These are phyloP conservation scores for Colletotrichum orchidophilum DNA, from an alignment of 2,329 filamentous ascomycete species.

Conservation along the genomic window DNA sequence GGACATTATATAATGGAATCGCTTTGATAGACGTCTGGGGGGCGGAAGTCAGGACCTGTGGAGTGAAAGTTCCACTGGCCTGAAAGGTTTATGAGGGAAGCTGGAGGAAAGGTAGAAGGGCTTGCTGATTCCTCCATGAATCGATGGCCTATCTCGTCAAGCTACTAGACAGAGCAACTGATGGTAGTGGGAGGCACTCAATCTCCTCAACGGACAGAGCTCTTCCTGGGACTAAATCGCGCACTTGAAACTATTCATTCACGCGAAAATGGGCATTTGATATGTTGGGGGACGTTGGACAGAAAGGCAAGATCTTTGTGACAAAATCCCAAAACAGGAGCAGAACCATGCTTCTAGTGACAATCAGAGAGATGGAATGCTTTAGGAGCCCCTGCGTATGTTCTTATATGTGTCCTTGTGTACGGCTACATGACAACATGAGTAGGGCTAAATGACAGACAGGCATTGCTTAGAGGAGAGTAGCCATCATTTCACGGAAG, in stretches of 20 bases:
- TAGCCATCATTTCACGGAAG: not conserved
- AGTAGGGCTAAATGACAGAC: rapidly evolving
- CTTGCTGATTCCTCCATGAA: too few species aligned
- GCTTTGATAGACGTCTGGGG: too few species aligned
- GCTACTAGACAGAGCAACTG: too few species aligned
- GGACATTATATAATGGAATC: too few species aligned
- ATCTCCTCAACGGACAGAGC: not conserved
- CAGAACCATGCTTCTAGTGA: not conserved
- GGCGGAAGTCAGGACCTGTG: too few species aligned
- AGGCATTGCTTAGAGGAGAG: not conserved
- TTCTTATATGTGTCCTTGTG: too few species aligned
- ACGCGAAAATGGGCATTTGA: not conserved
- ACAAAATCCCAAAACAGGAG: not conserved
- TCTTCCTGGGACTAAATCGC: not conserved
- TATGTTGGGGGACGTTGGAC: not conserved
- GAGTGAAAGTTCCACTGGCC: too few species aligned
- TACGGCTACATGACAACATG: not conserved
- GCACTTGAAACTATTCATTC: not conserved
- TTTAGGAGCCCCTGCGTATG: not conserved
- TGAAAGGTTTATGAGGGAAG: too few species aligned
- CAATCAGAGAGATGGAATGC: not conserved
- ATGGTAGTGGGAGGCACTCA: too few species aligned
- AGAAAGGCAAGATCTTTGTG: rapidly evolving
- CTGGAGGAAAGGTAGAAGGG: too few species aligned
- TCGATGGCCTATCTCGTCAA: too few species aligned